A percentile compares a stretch with the other conserved stretches of the same genome.
Conservation (phyloP, 805 yeast species). For the Blastobotrys parvus region DNA sequence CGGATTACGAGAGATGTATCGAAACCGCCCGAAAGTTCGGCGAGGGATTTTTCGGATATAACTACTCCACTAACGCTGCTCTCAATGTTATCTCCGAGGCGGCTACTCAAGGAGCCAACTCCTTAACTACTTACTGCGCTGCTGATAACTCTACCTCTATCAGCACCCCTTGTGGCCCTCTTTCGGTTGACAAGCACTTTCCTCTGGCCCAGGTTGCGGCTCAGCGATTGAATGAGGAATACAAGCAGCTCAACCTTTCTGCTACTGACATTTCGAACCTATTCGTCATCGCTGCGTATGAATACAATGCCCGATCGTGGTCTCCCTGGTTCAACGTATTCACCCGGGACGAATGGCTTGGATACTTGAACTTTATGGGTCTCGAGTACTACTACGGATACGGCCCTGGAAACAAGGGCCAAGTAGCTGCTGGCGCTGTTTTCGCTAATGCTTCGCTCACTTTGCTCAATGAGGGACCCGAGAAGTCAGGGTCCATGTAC, state of each 20-base stretch:
- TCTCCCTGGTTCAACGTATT: constrained; percentile 33
- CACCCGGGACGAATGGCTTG: constrained; percentile 23
- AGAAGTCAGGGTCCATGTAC: constrained; percentile 31
- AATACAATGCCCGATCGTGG: constrained; percentile 39
- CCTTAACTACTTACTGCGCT: constrained; percentile 43
- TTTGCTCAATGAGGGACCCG: constrained; percentile 35
- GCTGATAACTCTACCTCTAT: constrained; percentile 32
- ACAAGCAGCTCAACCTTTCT: constrained; percentile 35
- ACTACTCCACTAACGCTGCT: constrained; percentile 31
- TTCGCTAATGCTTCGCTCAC: constrained; percentile 42
- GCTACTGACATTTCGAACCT: constrained; percentile 34
- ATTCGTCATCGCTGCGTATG: constrained; percentile 43
- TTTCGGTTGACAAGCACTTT: constrained; percentile 4
- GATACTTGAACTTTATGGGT: constrained; percentile 20
- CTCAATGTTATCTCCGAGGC: constrained; percentile 41
- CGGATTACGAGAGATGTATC: constrained; percentile 47
- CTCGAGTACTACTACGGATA: constrained; percentile 21
- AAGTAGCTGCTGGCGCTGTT: constrained; percentile 34
- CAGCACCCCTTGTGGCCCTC: constrained; percentile 19
- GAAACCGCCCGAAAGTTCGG: constrained; percentile 50
- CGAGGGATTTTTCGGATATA: constrained; percentile 47
- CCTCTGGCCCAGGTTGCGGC: constrained; percentile 23
- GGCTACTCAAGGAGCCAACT: constrained; percentile 44
- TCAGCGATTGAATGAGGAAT: constrained; percentile 23
- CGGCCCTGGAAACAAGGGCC: constrained; percentile 24